Conservation (phyloP, 176 grass and related monocot species). For the Poa annua region DNA sequence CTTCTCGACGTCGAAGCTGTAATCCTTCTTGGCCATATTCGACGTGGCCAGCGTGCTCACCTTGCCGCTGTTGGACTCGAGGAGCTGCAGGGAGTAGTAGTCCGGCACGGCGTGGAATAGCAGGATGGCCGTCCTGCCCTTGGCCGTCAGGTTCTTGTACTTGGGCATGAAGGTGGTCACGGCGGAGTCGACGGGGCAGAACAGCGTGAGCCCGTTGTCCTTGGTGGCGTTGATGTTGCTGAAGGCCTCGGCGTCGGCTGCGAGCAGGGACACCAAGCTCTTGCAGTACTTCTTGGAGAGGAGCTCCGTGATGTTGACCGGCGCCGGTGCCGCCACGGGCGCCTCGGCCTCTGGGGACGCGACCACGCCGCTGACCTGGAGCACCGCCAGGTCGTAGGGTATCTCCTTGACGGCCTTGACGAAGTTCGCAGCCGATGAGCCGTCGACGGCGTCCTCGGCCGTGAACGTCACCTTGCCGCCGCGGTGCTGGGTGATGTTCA, state of each 20-base stretch:
- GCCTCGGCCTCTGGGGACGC: conserved; percentile 69
- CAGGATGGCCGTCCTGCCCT: conserved; percentile 66
- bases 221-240: conserved; percentile 64
- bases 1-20: conserved; percentile 57
- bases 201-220: conserved; percentile 70
- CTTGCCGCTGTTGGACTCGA: conserved; percentile 73
- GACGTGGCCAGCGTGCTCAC: conserved; percentile 74
- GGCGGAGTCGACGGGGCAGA: conserved; percentile 69
- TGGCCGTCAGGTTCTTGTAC: conserved; percentile 84
- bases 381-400: conserved; percentile 68
- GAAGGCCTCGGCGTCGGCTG: conserved; percentile 51
- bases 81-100: conserved; percentile 75
- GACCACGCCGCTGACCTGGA: conserved; percentile 56
- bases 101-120: conserved; percentile 80
- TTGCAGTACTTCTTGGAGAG: conserved; percentile 89
- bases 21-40: conserved; percentile 67
- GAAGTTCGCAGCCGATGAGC: conserved; percentile 30
- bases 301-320: conserved; percentile 73
- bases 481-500: conserved; percentile 72
- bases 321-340: conserved; percentile 58
- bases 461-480: conserved; percentile 62
- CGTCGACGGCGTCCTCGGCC: conserved; percentile 49
- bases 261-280: conserved; percentile 63
- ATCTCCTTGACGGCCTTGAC: conserved; percentile 66
- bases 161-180: conserved; percentile 67